Evolutionary conservation across 2,329 filamentous ascomycete species (phyloP).

Genomic region (Camillea tinctor): DNA sequence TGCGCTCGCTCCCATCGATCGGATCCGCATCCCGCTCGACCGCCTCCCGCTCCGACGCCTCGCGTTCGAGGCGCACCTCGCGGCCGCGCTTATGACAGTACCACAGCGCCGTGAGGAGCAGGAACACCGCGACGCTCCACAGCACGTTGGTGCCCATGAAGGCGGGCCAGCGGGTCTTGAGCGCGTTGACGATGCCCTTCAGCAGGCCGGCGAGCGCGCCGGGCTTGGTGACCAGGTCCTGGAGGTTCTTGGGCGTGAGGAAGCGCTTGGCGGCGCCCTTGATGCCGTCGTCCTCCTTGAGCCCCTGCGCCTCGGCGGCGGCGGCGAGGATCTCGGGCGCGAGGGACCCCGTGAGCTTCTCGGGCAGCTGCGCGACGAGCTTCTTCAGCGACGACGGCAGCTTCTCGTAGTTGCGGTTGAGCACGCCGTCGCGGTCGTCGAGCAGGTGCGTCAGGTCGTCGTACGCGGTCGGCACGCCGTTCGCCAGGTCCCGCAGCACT

Average conservation of each 20-base stretch:
- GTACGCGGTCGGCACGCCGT: slow-evolving; percentile 91
- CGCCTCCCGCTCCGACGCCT: slow-evolving; percentile 35
- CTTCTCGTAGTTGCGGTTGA: slow-evolving; percentile 60
- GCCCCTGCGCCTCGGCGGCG: slow-evolving; percentile 70
- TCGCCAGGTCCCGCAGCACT: slow-evolving; percentile 87
- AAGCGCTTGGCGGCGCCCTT: slow-evolving; percentile 64
- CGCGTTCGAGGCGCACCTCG: slow-evolving; percentile 73
- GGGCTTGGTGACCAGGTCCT: slow-evolving; percentile 79
- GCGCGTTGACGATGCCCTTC: slow-evolving; percentile 83
- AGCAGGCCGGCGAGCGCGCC: slow-evolving; percentile 83
- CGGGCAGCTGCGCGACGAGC: slow-evolving; percentile 78
- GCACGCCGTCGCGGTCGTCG: slow-evolving; percentile 59
- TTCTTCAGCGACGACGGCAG: slow-evolving; percentile 81
- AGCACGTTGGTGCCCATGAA: slow-evolving; percentile 89
- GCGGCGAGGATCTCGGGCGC: slow-evolving; percentile 81
- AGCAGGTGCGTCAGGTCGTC: slow-evolving; percentile 71
- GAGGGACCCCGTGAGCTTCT: slow-evolving; percentile 73
- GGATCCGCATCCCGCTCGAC: slow-evolving; percentile 39
- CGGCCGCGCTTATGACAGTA: slow-evolving; percentile 95
- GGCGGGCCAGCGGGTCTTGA: slow-evolving; percentile 85
- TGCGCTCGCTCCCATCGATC: slow-evolving; percentile 39
- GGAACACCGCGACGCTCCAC: slow-evolving; percentile 83
- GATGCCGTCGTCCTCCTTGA: slow-evolving; percentile 44
- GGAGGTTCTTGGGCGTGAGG: slow-evolving; percentile 68
- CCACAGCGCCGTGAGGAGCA: slow-evolving; percentile 92